A percentile compares a stretch with the other conserved stretches of the same genome.
Evolutionary conservation across 2,329 filamentous ascomycete species (phyloP).

Genomic region (Volutella citrinella): DNA sequence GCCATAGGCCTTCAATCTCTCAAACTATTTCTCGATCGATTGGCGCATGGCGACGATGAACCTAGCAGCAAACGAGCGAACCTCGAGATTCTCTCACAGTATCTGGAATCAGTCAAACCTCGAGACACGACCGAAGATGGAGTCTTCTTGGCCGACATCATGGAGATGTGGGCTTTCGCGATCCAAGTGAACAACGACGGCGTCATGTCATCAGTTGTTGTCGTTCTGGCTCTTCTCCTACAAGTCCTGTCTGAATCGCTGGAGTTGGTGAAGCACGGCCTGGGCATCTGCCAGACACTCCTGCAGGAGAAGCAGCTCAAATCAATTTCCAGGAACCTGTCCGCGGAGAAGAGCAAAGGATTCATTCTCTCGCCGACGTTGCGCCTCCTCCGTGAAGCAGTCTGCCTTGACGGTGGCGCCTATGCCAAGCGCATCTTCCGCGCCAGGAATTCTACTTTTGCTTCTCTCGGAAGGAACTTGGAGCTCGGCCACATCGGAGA

Average conservation of each 20-base stretch:
- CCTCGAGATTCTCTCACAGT: constrained; percentile 63
- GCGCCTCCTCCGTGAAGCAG: constrained; percentile 80
- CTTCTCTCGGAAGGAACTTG: constrained; percentile 77
- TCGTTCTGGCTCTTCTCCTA: constrained; percentile 77
- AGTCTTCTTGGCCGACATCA: constrained; percentile 71
- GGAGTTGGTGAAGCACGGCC: constrained; percentile 71
- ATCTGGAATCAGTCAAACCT: constrained; percentile 57
- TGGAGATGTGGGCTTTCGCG: constrained; percentile 86
- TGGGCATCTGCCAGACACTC: constrained; percentile 76
- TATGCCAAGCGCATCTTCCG: constrained; percentile 76
- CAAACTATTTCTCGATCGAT: constrained; percentile 68
- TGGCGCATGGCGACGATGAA: constrained; percentile 49
- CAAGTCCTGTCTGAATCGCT: constrained; percentile 72
- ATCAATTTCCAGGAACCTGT: constrained; percentile 74
- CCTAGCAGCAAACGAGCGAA: constrained; percentile 31
- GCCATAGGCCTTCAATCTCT: constrained; percentile 61
- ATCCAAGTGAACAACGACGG: constrained; percentile 76
- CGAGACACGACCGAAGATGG: constrained; percentile 43
- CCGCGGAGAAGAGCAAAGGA: constrained; percentile 77
- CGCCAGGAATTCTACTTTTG: constrained; percentile 74
- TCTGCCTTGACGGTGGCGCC: constrained; percentile 79
- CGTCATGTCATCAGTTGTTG: constrained; percentile 75
- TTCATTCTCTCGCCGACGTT: constrained; percentile 87
- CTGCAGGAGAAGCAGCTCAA: constrained; percentile 79
- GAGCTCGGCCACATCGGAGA: constrained; percentile 62